Base-by-base conservation (phyloP, 352 stramenopile species). In the Globisporangium viniferum region DNA sequence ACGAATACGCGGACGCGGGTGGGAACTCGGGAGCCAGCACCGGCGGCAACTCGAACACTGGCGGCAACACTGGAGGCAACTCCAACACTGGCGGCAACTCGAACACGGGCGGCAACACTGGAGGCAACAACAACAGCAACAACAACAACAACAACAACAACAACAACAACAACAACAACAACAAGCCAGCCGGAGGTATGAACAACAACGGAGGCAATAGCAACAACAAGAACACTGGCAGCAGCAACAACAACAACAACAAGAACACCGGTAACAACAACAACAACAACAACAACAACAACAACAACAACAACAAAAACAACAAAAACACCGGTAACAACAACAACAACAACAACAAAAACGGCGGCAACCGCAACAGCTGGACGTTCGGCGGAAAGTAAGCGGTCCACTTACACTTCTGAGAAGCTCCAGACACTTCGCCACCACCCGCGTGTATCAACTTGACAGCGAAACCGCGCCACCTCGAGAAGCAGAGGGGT, bases 261-360 rank as follows among this genome's bases (percentile, higher is more conserved):
- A 58, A 14, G 22, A 33, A 54, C 53, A 41, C 62, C 20, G 12
- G 24, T n/a, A 53, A 64, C 61, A 36, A 20, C 55, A 44, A 46
- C 58, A 48, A 10, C 60, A 33, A 59, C 60, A 27, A 15, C 36
- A 39, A 59, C 53, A 27, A 31, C 64, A 53, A 61, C 33, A 24
- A 51, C 46, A 39, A 58, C 48, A 41, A 24, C 31, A 24, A 36
- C 61, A 51, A 20, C 62, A 55, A 64, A 41, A 33, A 59, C 69
- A 69, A 65, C n/a, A n/a, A n/a, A 35, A 14, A 58, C 46, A 64
- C 58, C 36, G 14, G 27, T n/a, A n/a, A n/a, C n/a, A n/a, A n/a
- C n/a, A n/a, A n/a, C 29, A 56, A 29, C 67, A 53, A 51, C 62
- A 35, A n/a, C 56, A 29, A 31, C 18, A 62, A 48, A 5, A 35